Conservation (phyloP, 2,329 filamentous ascomycete genomes). For the Trichophyton equinum region DNA sequence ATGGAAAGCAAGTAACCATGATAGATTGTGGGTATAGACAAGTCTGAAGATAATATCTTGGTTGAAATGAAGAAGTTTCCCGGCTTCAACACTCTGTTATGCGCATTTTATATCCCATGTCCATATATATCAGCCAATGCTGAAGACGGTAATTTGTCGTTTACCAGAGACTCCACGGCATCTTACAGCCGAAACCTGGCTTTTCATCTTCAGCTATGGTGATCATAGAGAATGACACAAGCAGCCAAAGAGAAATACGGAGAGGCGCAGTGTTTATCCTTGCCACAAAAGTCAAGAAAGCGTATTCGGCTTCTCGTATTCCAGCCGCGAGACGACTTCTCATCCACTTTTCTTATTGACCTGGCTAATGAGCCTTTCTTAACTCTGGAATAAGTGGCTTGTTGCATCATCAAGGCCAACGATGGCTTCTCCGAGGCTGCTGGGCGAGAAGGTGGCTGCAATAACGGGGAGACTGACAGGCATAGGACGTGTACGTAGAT, state of each 20-base stretch:
- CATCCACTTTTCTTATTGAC: neutral
- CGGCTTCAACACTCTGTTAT: neutral
- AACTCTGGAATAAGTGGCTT: neutral
- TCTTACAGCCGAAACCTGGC: neutral
- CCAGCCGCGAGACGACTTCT: neutral
- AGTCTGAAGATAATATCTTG: neutral
- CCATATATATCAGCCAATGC: neutral
- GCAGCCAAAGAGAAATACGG: neutral
- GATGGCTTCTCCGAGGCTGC: conserved; percentile 32
- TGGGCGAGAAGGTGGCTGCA: conserved; percentile 64
- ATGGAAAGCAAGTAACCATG: neutral
- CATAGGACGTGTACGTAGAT: conserved; percentile 50
- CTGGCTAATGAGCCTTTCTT: neutral
- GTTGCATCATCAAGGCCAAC: neutral
- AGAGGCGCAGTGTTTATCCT: neutral
- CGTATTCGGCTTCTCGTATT: neutral
- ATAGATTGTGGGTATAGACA: neutral
- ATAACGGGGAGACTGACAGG: conserved; percentile 80
- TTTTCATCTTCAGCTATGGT: neutral
- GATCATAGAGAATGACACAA: neutral
- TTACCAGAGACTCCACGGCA: neutral
- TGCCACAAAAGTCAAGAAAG: neutral
- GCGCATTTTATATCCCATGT: neutral
- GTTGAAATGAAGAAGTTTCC: neutral
- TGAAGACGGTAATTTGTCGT: neutral